A percentile compares a stretch with the other conserved stretches of the same genome.
Conservation (phyloP, 495 filamentous ascomycete genomes). For the Darksidea phi region DNA sequence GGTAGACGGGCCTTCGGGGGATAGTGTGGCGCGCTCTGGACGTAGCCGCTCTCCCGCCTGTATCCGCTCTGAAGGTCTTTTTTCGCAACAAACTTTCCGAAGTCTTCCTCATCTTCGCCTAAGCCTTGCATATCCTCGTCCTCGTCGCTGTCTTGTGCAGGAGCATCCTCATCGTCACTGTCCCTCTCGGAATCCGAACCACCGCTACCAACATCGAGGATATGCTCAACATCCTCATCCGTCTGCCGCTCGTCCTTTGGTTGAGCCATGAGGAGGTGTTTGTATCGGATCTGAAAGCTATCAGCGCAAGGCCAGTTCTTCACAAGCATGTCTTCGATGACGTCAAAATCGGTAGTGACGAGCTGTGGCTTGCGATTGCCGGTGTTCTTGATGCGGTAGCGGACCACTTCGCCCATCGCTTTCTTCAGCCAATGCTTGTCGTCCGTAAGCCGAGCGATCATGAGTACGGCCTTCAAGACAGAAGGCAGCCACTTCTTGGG, state of each 20-base stretch:
- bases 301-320: conserved; percentile 10
- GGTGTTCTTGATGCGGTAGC: conserved; percentile 23
- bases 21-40: too few species aligned
- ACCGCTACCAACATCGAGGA: not conserved
- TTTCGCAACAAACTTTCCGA: too few species aligned
- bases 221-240: conserved; percentile 4
- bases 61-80: too few species aligned
- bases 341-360: conserved; percentile 29
- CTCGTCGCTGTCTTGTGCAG: too few species aligned
- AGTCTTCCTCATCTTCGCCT: too few species aligned
- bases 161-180: not conserved
- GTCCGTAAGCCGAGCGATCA: conserved; percentile 13
- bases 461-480: conserved; percentile 22
- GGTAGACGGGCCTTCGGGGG: too few species aligned
- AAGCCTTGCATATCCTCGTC: too few species aligned
- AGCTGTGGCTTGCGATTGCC: conserved; percentile 29
- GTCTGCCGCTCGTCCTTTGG: not conserved
- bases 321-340: conserved; percentile 25
- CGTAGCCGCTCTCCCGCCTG: too few species aligned
- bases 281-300: conserved; percentile 23
- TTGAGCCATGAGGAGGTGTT: conserved; percentile 13
- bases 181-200: not conserved
- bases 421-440: conserved; percentile 7
- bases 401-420: conserved; percentile 18
- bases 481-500: conserved; percentile 25